A percentile compares a stretch with the other conserved stretches of the same genome.
Evolutionary conservation across 441 rosid genomes (phyloP).

Genomic region (Breynia disticha): DNA sequence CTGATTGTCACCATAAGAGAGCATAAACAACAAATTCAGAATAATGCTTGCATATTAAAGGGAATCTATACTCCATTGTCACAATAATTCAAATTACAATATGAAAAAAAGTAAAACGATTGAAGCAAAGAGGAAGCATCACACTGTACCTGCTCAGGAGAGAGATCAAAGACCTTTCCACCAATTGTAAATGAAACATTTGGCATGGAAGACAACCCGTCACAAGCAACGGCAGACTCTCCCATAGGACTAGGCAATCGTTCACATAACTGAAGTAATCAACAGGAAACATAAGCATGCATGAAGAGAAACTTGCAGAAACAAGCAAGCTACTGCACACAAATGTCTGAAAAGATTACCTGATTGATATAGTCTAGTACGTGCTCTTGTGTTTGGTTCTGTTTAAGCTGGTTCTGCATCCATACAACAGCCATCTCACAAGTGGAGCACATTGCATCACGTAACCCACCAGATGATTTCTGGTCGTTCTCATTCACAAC

Average conservation of each 20-base stretch:
- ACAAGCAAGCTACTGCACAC: not conserved
- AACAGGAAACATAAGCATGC: constrained; percentile 3
- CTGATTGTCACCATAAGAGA: constrained; percentile 26
- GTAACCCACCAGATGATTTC: constrained; percentile 23
- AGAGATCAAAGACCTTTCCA: constrained; percentile 50
- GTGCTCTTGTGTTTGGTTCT: constrained; percentile 48
- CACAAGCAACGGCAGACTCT: constrained; percentile 68
- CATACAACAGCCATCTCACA: constrained; percentile 80
- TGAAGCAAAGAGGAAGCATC: not conserved
- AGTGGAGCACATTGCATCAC: constrained; percentile 47
- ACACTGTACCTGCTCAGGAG: constrained; percentile 52
- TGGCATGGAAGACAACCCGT: constrained; percentile 48
- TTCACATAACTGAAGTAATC: constrained; percentile 48
- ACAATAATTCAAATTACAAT: not conserved
- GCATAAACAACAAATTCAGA: not conserved
- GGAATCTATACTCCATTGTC: too few relatives aligned
- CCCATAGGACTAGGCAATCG: constrained; percentile 81
- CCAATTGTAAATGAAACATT: constrained; percentile 66
- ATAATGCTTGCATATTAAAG: too few relatives aligned
- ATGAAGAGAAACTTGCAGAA: not conserved
- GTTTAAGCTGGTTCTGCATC: constrained; percentile 64
- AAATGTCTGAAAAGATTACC: constrained; percentile 18
- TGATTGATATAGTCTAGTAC: constrained; percentile 50
- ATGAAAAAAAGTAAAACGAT: not conserved
- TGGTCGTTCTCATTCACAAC: constrained; percentile 37